These are phyloP conservation scores for Fusarium austroafricanum DNA, from an alignment of 2,329 filamentous ascomycete species.

Conservation along the genomic window DNA sequence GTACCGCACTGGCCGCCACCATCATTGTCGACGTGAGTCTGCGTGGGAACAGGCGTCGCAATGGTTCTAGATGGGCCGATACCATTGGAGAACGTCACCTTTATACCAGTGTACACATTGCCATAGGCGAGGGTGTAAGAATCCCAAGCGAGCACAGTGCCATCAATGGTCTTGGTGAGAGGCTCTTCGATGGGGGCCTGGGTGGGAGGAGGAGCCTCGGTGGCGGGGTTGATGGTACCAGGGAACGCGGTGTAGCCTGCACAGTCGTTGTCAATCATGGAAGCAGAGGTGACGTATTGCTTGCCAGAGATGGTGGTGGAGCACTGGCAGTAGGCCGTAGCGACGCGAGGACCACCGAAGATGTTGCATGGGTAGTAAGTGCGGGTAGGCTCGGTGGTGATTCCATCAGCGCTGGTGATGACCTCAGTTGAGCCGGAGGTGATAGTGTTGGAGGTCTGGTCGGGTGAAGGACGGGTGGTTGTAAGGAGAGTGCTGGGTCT, in stretches of 20 bases:
- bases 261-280: not conserved
- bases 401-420: too few relatives aligned
- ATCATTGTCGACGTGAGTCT: constrained; percentile 15
- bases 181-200: constrained; percentile 9
- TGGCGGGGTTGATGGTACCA: not conserved
- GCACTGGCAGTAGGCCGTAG: constrained; percentile 12
- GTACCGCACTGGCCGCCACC: constrained; percentile 16
- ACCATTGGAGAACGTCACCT: not conserved
- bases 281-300: constrained; percentile 1
- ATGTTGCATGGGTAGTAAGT: constrained; percentile 5
- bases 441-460: not conserved
- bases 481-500: not conserved
- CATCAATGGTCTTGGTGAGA: constrained; percentile 6
- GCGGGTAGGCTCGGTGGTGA: not conserved
- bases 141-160: constrained; percentile 2
- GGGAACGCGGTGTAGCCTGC: constrained; percentile 1
- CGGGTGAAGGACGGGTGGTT: not conserved
- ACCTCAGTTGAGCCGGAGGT: not conserved
- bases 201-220: not conserved
- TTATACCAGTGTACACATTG: not conserved
- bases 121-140: not conserved
- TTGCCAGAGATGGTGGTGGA: constrained; percentile 4
- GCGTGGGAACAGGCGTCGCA: constrained; percentile 2
- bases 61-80: not conserved
- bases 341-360: not conserved